Evolutionary conservation across 1,284 basidiomycete species (phyloP).

Genomic region (Boletus semigastroideus): DNA sequence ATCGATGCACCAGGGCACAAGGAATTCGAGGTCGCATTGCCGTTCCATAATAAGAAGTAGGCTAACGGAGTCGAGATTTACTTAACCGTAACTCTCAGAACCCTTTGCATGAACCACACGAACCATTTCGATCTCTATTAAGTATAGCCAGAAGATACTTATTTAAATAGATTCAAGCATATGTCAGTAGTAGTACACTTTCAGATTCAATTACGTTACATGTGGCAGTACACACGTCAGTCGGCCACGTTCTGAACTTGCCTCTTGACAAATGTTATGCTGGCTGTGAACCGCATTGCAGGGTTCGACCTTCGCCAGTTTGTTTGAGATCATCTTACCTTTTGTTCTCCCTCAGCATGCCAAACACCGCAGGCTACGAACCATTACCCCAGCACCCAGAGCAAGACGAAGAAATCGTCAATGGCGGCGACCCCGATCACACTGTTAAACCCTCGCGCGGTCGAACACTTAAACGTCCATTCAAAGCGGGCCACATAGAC

Average conservation of each 20-base stretch:
- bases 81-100: too few relatives aligned
- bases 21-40: not conserved
- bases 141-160: not conserved
- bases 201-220: constrained; percentile 6
- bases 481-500: constrained; percentile 67
- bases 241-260: not conserved
- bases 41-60: not conserved
- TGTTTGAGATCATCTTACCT: constrained; percentile 3
- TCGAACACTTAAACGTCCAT: constrained; percentile 46
- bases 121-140: not conserved
- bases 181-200: too few relatives aligned
- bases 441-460: constrained; percentile 34
- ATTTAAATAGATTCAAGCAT: too few relatives aligned
- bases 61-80: not conserved
- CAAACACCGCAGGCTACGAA: constrained; percentile 61
- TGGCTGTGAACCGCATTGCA: constrained; percentile 19
- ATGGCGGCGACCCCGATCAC: constrained; percentile 36
- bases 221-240: constrained; percentile 24
- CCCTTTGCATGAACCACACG: too few relatives aligned
- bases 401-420: constrained; percentile 55
- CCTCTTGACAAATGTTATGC: constrained; percentile 14
- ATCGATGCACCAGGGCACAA: not conserved
- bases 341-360: constrained; percentile 37
- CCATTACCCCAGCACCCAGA: constrained; percentile 60
- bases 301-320: constrained; percentile 4